Base-by-base conservation (phyloP, 2,329 filamentous ascomycete species). In the Beauveria scarabaeidicola region DNA sequence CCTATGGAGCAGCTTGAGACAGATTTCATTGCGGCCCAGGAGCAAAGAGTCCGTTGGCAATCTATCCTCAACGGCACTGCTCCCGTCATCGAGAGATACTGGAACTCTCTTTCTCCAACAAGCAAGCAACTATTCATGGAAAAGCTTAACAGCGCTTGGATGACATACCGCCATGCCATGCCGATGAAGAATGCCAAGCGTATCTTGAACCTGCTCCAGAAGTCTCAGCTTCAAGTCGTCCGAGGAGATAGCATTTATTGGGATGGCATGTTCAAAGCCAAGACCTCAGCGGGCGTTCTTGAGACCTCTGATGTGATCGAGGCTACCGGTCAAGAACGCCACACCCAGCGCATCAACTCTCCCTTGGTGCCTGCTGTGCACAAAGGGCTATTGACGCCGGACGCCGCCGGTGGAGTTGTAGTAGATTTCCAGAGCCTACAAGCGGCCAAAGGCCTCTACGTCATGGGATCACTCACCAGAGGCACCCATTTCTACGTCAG, bases 401-500 rank as follows among this genome's bases (percentile, higher is more conserved):
- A 61, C 13, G 52, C 47, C 15, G 47, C 53, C 21, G 59, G 59
- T n/a, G 59, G 53, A 1, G 59, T 61, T 4, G 53, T 47, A 1
- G 59, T 61, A 1, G 59, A 61, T 10, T 61, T 61, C 40, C n/a
- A 57, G 8, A 56, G 40, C 17, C 47, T 61, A 10, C 23, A 57
- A 27, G 59, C 59, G 1, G 4, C 19, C 6, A 50, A 19, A 4
- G 48, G 53, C 7, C 32, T 61, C 2, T 58, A 57, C 19, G 59
- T 61, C 7, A 61, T 61, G 47, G 59, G 59, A 3, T 61, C 53
- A 3, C 41, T 61, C 7, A 61, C 59, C 1, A 9, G 53, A 19
- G 59, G 59, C 47, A 61, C 52, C 3, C 59, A 61, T n/a, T 61
- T 61, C 21, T 61, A 57, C n/a, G 59, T 61, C 32, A 61, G 59